Conservation (phyloP, 352 stramenopile genomes). For the Globisporangium paddicum region DNA sequence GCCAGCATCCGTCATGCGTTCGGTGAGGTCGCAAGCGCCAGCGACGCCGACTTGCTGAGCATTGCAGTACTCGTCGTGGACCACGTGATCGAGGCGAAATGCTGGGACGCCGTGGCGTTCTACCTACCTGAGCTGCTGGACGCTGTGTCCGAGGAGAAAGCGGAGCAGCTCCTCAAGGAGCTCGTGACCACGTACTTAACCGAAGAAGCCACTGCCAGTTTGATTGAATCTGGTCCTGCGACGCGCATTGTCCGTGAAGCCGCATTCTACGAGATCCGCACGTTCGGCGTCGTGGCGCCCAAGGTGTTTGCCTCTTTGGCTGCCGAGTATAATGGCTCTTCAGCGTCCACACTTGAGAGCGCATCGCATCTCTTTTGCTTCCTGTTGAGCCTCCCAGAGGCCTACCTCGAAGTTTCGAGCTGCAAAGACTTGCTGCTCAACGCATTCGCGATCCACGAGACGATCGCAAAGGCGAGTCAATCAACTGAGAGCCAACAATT, state of each 20-base stretch:
- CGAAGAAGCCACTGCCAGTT: slow-evolving; percentile 13
- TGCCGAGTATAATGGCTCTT: slow-evolving; percentile 5
- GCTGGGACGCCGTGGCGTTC: slow-evolving; percentile 70
- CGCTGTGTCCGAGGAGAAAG: slow-evolving; percentile 20
- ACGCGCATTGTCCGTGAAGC: slow-evolving; percentile 59
- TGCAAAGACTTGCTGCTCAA: slow-evolving; percentile 16
- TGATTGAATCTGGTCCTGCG: slow-evolving; percentile 21
- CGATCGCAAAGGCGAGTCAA: not conserved
- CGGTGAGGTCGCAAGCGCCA: slow-evolving; percentile 6
- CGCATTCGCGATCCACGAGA: slow-evolving; percentile 8
- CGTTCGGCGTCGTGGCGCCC: slow-evolving; percentile 35
- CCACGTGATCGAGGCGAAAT: slow-evolving; percentile 52
- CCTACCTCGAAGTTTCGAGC: slow-evolving; percentile 24
- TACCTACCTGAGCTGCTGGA: slow-evolving; percentile 61
- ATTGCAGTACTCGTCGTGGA: slow-evolving; percentile 45
- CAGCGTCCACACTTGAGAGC: not conserved
- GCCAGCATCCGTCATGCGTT: slow-evolving; percentile 15
- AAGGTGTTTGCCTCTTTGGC: slow-evolving; percentile 28
- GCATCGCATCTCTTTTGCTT: slow-evolving; percentile 22
- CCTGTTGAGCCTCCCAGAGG: slow-evolving; percentile 25
- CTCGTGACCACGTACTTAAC: slow-evolving; percentile 31
- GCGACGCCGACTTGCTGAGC: slow-evolving; percentile 18
- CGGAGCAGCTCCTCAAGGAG: slow-evolving; percentile 24
- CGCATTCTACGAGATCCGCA: slow-evolving; percentile 76
- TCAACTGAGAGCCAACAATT: not conserved